Base-by-base conservation (phyloP, 768 basidiomycete genomes). In the Krasilnikovozyma curviuscula region DNA sequence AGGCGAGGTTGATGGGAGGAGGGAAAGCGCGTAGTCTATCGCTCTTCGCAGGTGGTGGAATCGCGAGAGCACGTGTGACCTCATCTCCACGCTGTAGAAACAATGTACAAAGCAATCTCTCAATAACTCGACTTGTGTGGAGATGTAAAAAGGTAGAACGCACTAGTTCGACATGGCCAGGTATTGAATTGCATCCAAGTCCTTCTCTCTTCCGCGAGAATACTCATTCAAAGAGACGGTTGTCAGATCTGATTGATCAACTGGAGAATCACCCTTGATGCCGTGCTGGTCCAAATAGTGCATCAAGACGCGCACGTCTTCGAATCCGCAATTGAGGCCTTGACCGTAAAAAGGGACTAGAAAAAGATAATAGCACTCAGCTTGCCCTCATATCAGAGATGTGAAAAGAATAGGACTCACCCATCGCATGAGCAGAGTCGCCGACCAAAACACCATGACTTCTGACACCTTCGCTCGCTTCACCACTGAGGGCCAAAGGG, bases 141-240 rank as follows among this genome's bases (percentile, higher is more conserved):
- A 44, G 33, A 53, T 49, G 27, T 38, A 25, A 19, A 53, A 55
- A 14, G 48, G 51, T 45, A 50, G 53, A 21, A 74, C 89, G 66
- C 66, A 89, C 89, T 95, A 98, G 69, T 98, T 95, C 57, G 81
- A 73, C 81, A 91, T 83, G 21, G 91, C 91, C 42, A 98, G 73
- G 62, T 85, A 76, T 63, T 75, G 79, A 54, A 95, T 95, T 46
- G 89, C 85, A 52, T 80, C 68, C 40, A 95, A 73, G 70, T 95
- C 89, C 54, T 79, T 78, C 63, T 88, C 76, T 58, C 91, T 74
- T 52, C 71, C 76, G 56, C 75, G 71, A 39, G 89, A 80, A 67
- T 95, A 98, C 55, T 73, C 72, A 53, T 71, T 64, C 56, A 98
- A 70, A 24, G 4, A 69, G 56, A 1, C 49, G 44, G 1, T 44